Percentiles rank a stretch among this genome's conserved stretches.
Evolutionary conservation across 352 stramenopile genomes (phyloP).

Genomic region (Phytophthora multivora): DNA sequence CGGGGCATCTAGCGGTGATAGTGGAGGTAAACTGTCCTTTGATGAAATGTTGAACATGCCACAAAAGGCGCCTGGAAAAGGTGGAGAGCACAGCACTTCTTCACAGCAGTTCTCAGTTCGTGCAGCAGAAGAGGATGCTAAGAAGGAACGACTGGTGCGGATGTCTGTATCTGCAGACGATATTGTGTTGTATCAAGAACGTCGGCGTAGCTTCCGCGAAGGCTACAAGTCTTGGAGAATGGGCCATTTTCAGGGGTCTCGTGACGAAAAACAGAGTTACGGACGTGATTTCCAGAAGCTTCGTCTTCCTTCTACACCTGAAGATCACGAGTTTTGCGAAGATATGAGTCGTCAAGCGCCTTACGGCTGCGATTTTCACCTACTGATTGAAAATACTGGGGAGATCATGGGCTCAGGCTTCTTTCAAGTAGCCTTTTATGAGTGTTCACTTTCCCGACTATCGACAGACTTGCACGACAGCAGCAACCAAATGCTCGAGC

Average conservation of each 20-base stretch:
- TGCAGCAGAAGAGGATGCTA: slow-evolving; percentile 30
- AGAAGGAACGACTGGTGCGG: slow-evolving; percentile 35
- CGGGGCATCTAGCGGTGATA: slow-evolving; percentile 5
- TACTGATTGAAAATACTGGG: slow-evolving; percentile 71
- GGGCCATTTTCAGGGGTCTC: slow-evolving; percentile 73
- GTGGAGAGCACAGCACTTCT: slow-evolving; percentile 3
- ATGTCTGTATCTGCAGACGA: slow-evolving; percentile 85
- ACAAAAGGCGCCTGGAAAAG: slow-evolving; percentile 12
- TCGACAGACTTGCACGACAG: slow-evolving; percentile 44
- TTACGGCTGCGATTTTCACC: slow-evolving; percentile 75
- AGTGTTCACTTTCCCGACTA: slow-evolving; percentile 76
- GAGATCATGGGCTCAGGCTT: slow-evolving; percentile 67
- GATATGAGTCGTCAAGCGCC: slow-evolving; percentile 56
- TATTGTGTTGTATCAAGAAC: slow-evolving; percentile 86
- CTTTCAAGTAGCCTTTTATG: slow-evolving; percentile 89
- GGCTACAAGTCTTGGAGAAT: slow-evolving; percentile 88
- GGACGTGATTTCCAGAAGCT: slow-evolving; percentile 52
- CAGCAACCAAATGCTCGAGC: slow-evolving; percentile 28
- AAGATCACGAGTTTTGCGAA: slow-evolving; percentile 84
- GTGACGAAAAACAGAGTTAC: slow-evolving; percentile 71
- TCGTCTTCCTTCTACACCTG: slow-evolving; percentile 54
- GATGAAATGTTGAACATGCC: slow-evolving; percentile 10
- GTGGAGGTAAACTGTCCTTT: slow-evolving; percentile 5
- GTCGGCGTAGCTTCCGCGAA: slow-evolving; percentile 77
- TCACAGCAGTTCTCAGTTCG: slow-evolving; percentile 39